A percentile compares a stretch with the other conserved stretches of the same genome.
phyloP scores from a whole-genome alignment of 2,329 filamentous ascomycete genomes.

The Botrytis pseudocinerea region DNA sequence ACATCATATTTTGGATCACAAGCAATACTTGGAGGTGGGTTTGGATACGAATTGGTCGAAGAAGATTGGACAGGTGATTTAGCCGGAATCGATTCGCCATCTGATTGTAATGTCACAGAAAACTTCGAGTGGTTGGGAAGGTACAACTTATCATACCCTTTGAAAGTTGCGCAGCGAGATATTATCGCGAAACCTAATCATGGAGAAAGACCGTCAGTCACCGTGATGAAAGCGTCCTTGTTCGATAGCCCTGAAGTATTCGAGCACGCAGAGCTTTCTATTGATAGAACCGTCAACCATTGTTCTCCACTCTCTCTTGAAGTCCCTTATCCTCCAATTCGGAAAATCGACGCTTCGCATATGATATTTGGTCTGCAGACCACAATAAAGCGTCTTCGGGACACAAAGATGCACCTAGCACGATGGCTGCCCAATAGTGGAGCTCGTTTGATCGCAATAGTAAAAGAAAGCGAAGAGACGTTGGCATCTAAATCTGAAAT shows the following conservation, averaged over 20 bases:
- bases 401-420: conserved; percentile 38
- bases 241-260: conserved; percentile 33
- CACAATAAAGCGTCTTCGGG: conserved; percentile 36
- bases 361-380: conserved; percentile 49
- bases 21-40: not conserved
- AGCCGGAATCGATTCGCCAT: not conserved
- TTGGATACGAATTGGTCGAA: not conserved
- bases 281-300: conserved; percentile 26
- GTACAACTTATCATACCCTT: conserved; percentile 37
- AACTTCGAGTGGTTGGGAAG: conserved; percentile 14
- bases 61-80: not conserved
- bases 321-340: conserved; percentile 29
- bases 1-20: conserved; percentile 9
- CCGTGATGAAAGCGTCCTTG: conserved; percentile 35
- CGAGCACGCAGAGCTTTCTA: conserved; percentile 31
- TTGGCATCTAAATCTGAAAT: conserved; percentile 35
- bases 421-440: conserved; percentile 40
- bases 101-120: conserved; percentile 4
- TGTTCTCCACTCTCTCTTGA: conserved; percentile 37
- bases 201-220: conserved; percentile 32
- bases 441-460: conserved; percentile 37
- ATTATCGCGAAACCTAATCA: conserved; percentile 31
- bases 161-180: conserved; percentile 38
- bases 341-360: conserved; percentile 51
- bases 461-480: conserved; percentile 37